Evolutionary conservation across 2,329 filamentous ascomycete genomes (phyloP), one percentile per base, ranked within the genome.

Genomic region (Macrophomina pseudophaseolina): DNA sequence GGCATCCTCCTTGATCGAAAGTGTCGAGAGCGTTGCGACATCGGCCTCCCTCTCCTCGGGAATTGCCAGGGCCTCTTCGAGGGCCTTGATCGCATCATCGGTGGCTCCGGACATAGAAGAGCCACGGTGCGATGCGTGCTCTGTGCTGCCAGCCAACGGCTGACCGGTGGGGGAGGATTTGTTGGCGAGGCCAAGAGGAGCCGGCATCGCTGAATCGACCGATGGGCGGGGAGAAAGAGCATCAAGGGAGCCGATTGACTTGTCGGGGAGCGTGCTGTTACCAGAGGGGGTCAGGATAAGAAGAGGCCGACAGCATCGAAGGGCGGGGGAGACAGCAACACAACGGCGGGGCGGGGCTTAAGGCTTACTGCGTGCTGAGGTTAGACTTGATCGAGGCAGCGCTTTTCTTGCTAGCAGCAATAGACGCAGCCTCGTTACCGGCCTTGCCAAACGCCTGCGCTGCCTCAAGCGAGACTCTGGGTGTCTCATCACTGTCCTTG

Each of bases 391-490:
- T 74, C 12, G 68, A 68, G 6, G 75, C 76, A 1, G 67, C 63
- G 38, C 70, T 72, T 66, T 76, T 79, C 74, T 76, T 78, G 18
- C 74, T 69, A 5, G 77, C 75, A 5, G 75, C 77, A 18, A 75
- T 71, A 51, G 74, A 74, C 9, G 78, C 76, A 52, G 77, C 76
- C 70, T 80, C 73, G 49, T 75, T 76, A 32, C 75, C 75, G 54
- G 78, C 67, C 52, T 76, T 72, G 32, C 76, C 73, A 51, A 79
- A 75, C 1, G 77, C 76, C 12, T 79, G 73, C 52, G 77, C 76
- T 64, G 76, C 73, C 65, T 74, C 74, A 7, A 73, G 60, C 30
- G 72, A 74, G 16, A 68, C 63, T 30, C 71, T 52, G 16, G 72
- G 72, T 5, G 65, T 67, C 33, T 74, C 74, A 66, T 77, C 71